Evolutionary conservation across 805 yeast genomes (phyloP).

Genomic region (Zygoascus biomembranicola): DNA sequence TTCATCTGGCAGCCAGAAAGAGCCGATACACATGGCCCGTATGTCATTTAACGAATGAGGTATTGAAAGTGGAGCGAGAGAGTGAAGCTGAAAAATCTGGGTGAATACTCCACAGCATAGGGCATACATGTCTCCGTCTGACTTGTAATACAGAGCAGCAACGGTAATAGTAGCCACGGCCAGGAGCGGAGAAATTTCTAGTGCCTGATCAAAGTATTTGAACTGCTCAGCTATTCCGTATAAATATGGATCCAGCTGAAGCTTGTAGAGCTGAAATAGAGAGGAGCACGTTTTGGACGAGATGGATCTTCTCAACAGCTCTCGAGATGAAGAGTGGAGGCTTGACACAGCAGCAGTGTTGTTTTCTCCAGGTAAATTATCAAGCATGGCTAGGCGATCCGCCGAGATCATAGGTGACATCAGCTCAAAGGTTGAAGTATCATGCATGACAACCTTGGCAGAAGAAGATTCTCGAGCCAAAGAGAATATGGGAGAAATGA

Average conservation of each 20-base stretch:
- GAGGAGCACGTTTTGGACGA: not conserved
- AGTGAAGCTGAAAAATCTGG: not conserved
- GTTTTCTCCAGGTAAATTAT: not conserved
- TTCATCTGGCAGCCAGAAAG: conserved; percentile 4
- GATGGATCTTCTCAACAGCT: not conserved
- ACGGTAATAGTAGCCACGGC: conserved; percentile 3
- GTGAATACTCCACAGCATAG: conserved; percentile 2
- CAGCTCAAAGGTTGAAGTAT: not conserved
- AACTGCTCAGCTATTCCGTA: conserved; percentile 5
- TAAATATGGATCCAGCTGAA: conserved; percentile 5
- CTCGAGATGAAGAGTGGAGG: not conserved
- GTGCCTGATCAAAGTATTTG: conserved; percentile 1
- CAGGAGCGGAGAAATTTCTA: conserved; percentile 1
- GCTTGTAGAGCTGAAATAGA: conserved; percentile 2
- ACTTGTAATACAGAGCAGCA: conserved; percentile 5
- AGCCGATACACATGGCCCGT: conserved; percentile 5
- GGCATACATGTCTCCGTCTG: conserved; percentile 1
- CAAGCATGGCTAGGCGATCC: not conserved
- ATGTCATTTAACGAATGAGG: conserved; percentile 3
- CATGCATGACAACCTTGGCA: not conserved
- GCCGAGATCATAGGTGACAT: not conserved
- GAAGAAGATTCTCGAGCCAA: not conserved
- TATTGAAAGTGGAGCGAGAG: not conserved
- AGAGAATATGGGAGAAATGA: not conserved
- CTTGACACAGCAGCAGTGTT: not conserved